A percentile compares a stretch with the other conserved stretches of the same genome.
These are phyloP conservation scores for Bassia scoparia DNA, from an alignment of 148 eudicot genomes.

Conservation along the genomic window DNA sequence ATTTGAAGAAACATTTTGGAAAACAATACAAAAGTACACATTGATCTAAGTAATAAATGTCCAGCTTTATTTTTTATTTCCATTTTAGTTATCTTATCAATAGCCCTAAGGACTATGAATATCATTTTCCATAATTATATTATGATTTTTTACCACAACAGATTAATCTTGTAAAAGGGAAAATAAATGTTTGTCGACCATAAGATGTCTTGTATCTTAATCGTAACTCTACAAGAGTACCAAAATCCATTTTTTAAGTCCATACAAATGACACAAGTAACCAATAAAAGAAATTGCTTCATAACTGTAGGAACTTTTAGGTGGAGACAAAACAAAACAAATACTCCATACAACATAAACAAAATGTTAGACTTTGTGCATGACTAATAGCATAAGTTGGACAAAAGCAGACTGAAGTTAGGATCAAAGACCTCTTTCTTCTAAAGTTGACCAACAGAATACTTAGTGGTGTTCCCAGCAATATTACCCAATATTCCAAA, in stretches of 20 bases:
- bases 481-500: background rate
- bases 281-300: background rate
- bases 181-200: background rate
- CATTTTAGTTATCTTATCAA: too few species aligned
- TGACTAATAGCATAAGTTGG: background rate
- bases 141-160: background rate
- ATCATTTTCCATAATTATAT: too few species aligned
- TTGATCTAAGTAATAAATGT: too few species aligned
- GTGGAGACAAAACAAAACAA: background rate
- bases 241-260: background rate
- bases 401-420: background rate
- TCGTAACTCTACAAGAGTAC: background rate
- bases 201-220: background rate
- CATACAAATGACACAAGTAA: conserved; percentile 1
- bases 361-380: background rate
- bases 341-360: background rate
- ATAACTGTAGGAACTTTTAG: background rate
- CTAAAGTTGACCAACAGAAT: background rate
- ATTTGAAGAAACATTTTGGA: too few species aligned
- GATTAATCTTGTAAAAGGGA: background rate
- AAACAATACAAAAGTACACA: too few species aligned
- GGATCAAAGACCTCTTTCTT: background rate
- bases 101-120: too few species aligned
- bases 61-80: too few species aligned
- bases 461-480: background rate